Evolutionary conservation across 495 filamentous ascomycete genomes (phyloP), one percentile per base, ranked within the genome.

Genomic region (Penicillium chermesinum): DNA sequence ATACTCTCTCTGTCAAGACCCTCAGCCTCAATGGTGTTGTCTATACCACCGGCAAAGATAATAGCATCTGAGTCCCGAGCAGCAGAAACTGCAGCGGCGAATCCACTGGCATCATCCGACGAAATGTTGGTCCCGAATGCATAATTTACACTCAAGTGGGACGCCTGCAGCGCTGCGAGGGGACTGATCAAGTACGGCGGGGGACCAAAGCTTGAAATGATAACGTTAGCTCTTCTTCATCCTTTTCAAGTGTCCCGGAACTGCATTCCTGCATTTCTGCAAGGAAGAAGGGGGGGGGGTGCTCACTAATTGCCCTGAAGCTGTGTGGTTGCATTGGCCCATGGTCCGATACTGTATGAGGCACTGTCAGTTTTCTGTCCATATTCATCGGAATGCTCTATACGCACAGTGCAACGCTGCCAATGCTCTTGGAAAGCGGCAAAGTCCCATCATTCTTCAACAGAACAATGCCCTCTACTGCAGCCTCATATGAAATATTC

Each of bases 401-500:
- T 30, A 30, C 25, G 4, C 25, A 30, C 7, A 85, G 57, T 7
- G 77, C 80, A n/a, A 83, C 60, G 8, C 60, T 73, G 15, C 57
- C 69, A 5, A 57, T 58, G 2, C 61, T 53, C 12, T 63, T 49
- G 0, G 67, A 62, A 2, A 82, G 59, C 0, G 81, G 82, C 2
- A 85, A 58, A 10, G 64, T 64, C 17, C 70, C 78, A 20, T 81
- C 76, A 46, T 86, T 86, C 67, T 85, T 83, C 7, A 84, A 66
- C 3, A 86, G 64, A 7, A 78, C 74, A 18, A 81, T 76, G 0
- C 82, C 77, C 50, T 81, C 74, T 3, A 76, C 74, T 0, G 82
- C 81, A 0, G 82, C 81, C 49, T 75, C 67, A 39, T 79, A 71
- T 0, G 82, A 75, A 14, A 86, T 72, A 13, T 76, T 66, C 63